Percentiles rank a stretch among this genome's conserved stretches.
Evolutionary conservation across 2,329 filamentous ascomycete species (phyloP).

Genomic region (Microsporum canis): DNA sequence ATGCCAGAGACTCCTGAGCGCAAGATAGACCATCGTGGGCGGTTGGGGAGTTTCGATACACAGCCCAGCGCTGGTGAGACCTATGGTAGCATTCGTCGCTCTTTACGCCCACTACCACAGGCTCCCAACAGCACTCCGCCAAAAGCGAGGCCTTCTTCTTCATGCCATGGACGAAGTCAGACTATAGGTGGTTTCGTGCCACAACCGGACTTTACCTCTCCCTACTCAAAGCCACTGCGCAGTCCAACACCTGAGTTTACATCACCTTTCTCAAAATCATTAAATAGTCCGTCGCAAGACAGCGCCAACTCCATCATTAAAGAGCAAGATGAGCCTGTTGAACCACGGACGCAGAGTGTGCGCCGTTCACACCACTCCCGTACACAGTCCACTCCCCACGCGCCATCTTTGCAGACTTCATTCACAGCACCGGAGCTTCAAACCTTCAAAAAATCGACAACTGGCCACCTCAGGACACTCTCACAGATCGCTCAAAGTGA

Average conservation of each 20-base stretch:
- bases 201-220: constrained; percentile 13
- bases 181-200: constrained; percentile 48
- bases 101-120: constrained; percentile 62
- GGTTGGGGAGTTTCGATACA: constrained; percentile 30
- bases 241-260: constrained; percentile 16
- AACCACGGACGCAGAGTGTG: constrained; percentile 13
- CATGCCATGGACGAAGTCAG: constrained; percentile 45
- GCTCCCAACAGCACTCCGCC: constrained; percentile 44
- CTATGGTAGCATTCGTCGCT: constrained; percentile 63
- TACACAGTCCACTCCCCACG: constrained; percentile 22
- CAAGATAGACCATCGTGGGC: constrained; percentile 4
- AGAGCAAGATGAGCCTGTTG: not conserved
- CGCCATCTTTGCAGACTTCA: constrained; percentile 20
- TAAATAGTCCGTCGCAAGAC: not conserved
- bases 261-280: not conserved
- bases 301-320: not conserved
- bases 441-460: constrained; percentile 75
- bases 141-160: constrained; percentile 21
- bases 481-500: constrained; percentile 69
- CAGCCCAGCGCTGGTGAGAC: constrained; percentile 46
- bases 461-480: constrained; percentile 74
- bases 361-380: constrained; percentile 22
- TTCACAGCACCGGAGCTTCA: constrained; percentile 57
- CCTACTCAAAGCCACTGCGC: not conserved
- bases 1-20: not conserved